Evolutionary conservation across 2,329 filamentous ascomycete species (phyloP), one percentile per base, ranked within the genome.

Genomic region (Colletotrichum tanaceti): DNA sequence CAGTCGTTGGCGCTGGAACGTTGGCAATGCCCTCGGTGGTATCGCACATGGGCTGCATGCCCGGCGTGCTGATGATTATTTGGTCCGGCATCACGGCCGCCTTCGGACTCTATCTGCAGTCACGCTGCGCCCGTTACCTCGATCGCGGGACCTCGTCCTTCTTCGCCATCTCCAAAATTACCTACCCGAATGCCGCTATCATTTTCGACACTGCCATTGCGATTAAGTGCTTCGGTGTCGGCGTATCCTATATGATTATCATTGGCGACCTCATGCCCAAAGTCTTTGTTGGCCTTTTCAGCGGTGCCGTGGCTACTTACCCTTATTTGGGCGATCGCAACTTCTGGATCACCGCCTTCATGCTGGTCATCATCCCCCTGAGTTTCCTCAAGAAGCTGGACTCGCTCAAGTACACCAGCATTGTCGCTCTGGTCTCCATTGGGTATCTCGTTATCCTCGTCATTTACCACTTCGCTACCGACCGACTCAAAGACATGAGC

Each of bases 251-350:
- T 81, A 88, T 99, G 74, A 99, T 99, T 76, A 98, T 99, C 75
- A 98, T 99, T 73, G 96, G 96, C 58, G 96, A 99, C 78, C 83
- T 99, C 71, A 99, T 99, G 96, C 96, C 96, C 0, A 95, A 94
- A 46, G 96, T 99, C 11, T 90, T 96, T 28, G 83, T 89, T 70
- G 96, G 94, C 5, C 95, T 99, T 79, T 88, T 89, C 70, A 85
- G 87, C 55, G 82, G 84, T 58, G 87, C 87, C 22, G 87, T 85
- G 20, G 85, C 87, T 2, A 82, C 75, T 35, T 75, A 91, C 52
- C 86, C 89, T 1, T 98, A 95, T 75, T 81, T 98, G 71, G 86
- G 95, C 50, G 94, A 98, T 77, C 89, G 96, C 58, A 91, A 96
- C 77, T 99, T 99, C 78, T 99, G 96, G 96, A 92, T 99, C 70